phyloP scores from a whole-genome alignment of 2,329 filamentous ascomycete species.

The Claviceps citrina region DNA sequence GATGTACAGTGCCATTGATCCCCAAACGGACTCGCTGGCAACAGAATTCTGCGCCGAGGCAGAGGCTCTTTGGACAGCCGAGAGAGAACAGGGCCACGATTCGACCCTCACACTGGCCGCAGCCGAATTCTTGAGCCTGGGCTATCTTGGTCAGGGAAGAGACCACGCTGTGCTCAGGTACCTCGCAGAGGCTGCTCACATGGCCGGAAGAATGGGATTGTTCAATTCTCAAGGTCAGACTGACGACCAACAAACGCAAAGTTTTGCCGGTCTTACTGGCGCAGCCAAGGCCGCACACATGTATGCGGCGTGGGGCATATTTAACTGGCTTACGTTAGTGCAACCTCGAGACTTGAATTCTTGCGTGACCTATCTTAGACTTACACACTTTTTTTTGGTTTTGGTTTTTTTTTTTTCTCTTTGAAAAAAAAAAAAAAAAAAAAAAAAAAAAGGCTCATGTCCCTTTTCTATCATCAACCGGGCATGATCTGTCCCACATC shows the following conservation, averaged over 20 bases:
- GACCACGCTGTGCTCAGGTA: slow-evolving; percentile 16
- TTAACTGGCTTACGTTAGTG: slow-evolving; percentile 20
- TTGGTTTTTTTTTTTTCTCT: too few species aligned
- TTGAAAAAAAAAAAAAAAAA: too few species aligned
- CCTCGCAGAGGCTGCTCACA: slow-evolving; percentile 11
- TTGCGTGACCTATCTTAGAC: too few species aligned
- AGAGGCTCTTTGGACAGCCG: slow-evolving; percentile 12
- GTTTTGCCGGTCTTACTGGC: slow-evolving; percentile 6
- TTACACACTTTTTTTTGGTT: neutral
- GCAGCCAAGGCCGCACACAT: slow-evolving; percentile 6
- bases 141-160: slow-evolving; percentile 16
- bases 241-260: neutral
- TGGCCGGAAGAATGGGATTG: slow-evolving; percentile 14
- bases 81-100: slow-evolving; percentile 9
- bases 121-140: slow-evolving; percentile 17
- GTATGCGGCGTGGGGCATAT: slow-evolving; percentile 13
- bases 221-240: slow-evolving; percentile 7
- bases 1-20: slow-evolving; percentile 20
- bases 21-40: slow-evolving; percentile 10
- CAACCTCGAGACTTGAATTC: neutral
- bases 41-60: slow-evolving; percentile 13
- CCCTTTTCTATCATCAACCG: slow-evolving; percentile 19
- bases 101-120: slow-evolving; percentile 16
- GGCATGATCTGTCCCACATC: slow-evolving; percentile 10
- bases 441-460: slow-evolving; percentile 13